A percentile compares a stretch with the other conserved stretches of the same genome.
phyloP scores from a whole-genome alignment of 208 protist species.

The Wallacemonas rigidus region DNA sequence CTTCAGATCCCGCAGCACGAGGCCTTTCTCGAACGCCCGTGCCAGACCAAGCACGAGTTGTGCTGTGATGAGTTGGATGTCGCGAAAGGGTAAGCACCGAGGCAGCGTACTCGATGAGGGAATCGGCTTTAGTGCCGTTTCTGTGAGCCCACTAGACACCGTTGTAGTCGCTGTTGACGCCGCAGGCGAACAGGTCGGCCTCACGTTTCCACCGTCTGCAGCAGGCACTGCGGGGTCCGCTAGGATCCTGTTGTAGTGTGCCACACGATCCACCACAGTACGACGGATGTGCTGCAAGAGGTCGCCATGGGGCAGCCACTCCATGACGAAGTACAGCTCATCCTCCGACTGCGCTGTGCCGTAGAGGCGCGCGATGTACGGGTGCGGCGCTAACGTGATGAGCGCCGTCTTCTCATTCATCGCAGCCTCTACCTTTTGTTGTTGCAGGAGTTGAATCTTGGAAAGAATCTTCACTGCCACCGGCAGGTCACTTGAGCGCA shows the following conservation, averaged over 20 bases:
- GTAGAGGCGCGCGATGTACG: slow-evolving; percentile 82
- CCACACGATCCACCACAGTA: slow-evolving; percentile 32
- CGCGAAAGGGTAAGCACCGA: slow-evolving; percentile 76
- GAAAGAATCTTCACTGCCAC: slow-evolving; percentile 89
- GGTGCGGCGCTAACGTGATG: slow-evolving; percentile 59
- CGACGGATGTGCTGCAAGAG: slow-evolving; percentile 87
- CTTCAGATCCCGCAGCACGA: slow-evolving; percentile 90
- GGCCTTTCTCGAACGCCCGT: slow-evolving; percentile 50
- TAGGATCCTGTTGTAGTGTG: slow-evolving; percentile 22
- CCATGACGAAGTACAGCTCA: slow-evolving; percentile 93
- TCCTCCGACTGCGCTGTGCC: slow-evolving; percentile 88
- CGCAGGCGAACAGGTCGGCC: background rate
- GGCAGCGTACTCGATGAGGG: slow-evolving; percentile 28
- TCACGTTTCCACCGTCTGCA: background rate
- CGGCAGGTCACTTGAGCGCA: slow-evolving; percentile 34
- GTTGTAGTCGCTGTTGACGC: background rate
- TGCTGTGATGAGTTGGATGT: slow-evolving; percentile 84
- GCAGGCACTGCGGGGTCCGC: background rate
- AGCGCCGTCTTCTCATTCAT: slow-evolving; percentile 89
- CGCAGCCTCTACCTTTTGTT: slow-evolving; percentile 73
- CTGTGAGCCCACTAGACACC: background rate
- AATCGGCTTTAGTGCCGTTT: slow-evolving; percentile 14
- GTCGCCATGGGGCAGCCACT: slow-evolving; percentile 93
- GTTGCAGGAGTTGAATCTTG: slow-evolving; percentile 89
- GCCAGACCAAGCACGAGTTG: slow-evolving; percentile 74